Base-by-base conservation (phyloP, 2,329 filamentous ascomycete species). In the Fusarium lyarnte region DNA sequence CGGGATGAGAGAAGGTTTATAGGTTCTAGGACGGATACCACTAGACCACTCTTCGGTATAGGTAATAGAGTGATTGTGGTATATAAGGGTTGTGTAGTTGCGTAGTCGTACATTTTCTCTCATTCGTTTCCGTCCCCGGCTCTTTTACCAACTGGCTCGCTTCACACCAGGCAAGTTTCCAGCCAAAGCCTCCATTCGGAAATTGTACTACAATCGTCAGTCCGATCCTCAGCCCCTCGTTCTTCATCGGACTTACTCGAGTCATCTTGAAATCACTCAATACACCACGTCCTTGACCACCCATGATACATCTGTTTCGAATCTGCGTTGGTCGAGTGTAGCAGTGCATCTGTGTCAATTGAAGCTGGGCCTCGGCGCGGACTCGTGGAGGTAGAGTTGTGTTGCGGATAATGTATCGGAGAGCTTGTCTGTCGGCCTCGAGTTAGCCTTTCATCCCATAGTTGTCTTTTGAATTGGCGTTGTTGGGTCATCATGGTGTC, bases 291-390 rank as follows among this genome's bases (percentile, higher is more conserved):
- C 92, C 92, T 81, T 94, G 94, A n/a, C 96, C 96, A 74, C 94
- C 94, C 81, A 95, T 89, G 58, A 97, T 92, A 85, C 96, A 99
- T 76, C 96, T 87, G 84, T 98, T 98, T 82, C 92, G 91, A 82
- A 99, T 95, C 86, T 98, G 95, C 54, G 95, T 97, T 65, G 94
- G 90, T 69, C 95, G 89, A 39, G 96, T 98, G 84, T 98, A 98
- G 86, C 90, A 91, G 85, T 98, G 95, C 95, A 98, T 98, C 84
- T 97, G 92, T 7, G 92, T 90, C 74, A 99, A 87, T 84, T 98
- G 92, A 63, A 99, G 89, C 85, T 98, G 95, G 45, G 96, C 96
- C 81, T 97, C 93, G 70, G 94, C 94, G 78, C 97, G 93, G 57
- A 93, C 91, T 78, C 95, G 90, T 62, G 91, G 87, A 4, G 95